These are phyloP conservation scores for Talaromyces liani DNA, from an alignment of 495 filamentous ascomycete genomes.

Conservation along the genomic window DNA sequence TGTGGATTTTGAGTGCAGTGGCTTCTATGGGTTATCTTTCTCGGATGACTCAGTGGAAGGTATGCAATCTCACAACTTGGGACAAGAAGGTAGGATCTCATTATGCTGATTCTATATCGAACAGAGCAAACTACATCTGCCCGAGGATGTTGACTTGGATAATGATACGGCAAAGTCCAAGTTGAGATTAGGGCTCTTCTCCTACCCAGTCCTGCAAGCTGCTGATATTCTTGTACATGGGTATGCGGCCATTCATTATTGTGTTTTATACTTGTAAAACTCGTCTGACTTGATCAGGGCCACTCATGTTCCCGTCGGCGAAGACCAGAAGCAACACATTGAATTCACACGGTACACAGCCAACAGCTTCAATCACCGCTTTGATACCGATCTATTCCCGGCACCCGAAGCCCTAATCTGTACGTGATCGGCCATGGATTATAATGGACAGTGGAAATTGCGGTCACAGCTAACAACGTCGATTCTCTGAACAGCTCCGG, in stretches of 20 bases:
- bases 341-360: slow-evolving; percentile 84
- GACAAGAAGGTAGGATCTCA: neutral
- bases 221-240: slow-evolving; percentile 87
- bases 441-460: neutral
- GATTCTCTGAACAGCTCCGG: slow-evolving; percentile 50
- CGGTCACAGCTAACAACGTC: slow-evolving; percentile 6
- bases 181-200: slow-evolving; percentile 86
- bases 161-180: slow-evolving; percentile 44
- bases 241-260: slow-evolving; percentile 23
- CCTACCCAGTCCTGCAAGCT: slow-evolving; percentile 91
- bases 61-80: slow-evolving; percentile 22
- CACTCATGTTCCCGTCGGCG: slow-evolving; percentile 93
- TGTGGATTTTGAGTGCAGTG: slow-evolving; percentile 92
- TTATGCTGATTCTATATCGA: neutral
- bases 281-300: slow-evolving; percentile 38
- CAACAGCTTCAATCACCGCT: slow-evolving; percentile 73
- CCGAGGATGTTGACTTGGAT: slow-evolving; percentile 45
- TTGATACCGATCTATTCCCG: slow-evolving; percentile 49
- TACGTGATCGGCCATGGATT: slow-evolving; percentile 28
- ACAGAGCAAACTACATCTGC: slow-evolving; percentile 62
- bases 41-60: slow-evolving; percentile 99
- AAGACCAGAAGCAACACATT: slow-evolving; percentile 88
- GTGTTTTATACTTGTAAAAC: neutral
- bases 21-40: slow-evolving; percentile 83
- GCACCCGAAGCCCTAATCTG: slow-evolving; percentile 69